Base-by-base conservation (phyloP, 148 eudicot genomes). In the Chenopodium berlandieri region DNA sequence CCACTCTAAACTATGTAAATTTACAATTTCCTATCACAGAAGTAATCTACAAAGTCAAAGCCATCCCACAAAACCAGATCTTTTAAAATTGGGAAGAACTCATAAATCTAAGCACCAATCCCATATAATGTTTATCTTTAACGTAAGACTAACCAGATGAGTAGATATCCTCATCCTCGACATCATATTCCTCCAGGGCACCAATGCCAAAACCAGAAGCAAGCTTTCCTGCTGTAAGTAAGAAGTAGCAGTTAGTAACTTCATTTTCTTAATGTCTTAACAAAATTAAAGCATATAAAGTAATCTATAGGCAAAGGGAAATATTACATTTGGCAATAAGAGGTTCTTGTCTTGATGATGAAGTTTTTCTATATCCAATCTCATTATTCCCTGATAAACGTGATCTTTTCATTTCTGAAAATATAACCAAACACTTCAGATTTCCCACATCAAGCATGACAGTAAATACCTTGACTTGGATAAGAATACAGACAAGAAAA, bases 121-220 rank as follows among this genome's bases (percentile, higher is more conserved):
- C 56, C 16, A 67, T 16, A 22, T 16, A 66, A 19, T 30, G 58
- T 20, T 22, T 20, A 62, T 46, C 54, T 19, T 31, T 40, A 54
- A 58, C 40, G 73, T 22, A 78, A 47, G 75, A 84, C 89, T 84
- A 73, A 93, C 98, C 97, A 80, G 96, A 78, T 71, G 90, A 87
- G 86, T 95, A 95, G 44, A 95, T 90, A 91, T 95, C 98, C 85
- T 92, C 96, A 75, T 95, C 98, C 89, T 95, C 97, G 77, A 84
- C 87, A 88, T 91, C 98, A 85, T 87, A 88, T 80, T 95, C 98
- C 89, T 95, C 98, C 82, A 95, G 87, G 31, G 97, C 97, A 67
- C 98, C 98, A 86, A 95, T 92, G 79, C 98, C 97, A 88, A 95
- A 95, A 72, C 98, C 98, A 85, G 94, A 90, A 85, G 93, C 93